phyloP scores from a whole-genome alignment of 31 red algal species.

The Pterothamnion heteromorphum region DNA sequence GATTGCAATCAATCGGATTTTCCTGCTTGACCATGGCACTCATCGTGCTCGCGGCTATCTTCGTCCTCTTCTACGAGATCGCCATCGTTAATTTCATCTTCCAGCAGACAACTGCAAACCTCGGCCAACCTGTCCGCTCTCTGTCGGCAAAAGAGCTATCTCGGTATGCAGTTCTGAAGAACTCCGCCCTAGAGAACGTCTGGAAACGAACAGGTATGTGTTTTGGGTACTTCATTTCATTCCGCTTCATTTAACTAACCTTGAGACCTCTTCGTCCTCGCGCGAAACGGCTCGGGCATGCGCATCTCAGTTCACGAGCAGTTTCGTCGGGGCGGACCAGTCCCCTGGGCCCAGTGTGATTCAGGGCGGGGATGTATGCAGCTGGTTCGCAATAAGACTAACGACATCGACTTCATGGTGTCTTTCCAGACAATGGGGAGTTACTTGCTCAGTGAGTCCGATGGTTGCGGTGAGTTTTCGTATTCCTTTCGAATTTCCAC shows the following conservation, averaged over 20 bases:
- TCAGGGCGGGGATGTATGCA: no score
- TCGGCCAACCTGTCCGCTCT: conserved; percentile 21
- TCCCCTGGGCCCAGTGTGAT: conserved; percentile 39
- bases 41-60: conserved; percentile 43
- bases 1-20: no score
- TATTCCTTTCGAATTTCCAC: neutral
- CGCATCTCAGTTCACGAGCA: no score
- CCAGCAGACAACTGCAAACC: conserved; percentile 36
- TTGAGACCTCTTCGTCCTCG: neutral
- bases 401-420: conserved; percentile 34
- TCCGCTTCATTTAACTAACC: no score
- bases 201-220: conserved; percentile 49
- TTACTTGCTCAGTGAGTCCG: conserved; percentile 22
- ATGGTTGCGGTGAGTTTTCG: neutral
- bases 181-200: conserved; percentile 55
- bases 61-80: conserved; percentile 55
- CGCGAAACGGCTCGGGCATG: neutral
- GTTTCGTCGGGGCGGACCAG: no score
- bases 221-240: neutral
- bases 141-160: neutral
- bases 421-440: conserved; percentile 46
- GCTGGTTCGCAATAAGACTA: neutral
- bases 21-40: conserved; percentile 44
- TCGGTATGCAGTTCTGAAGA: conserved; percentile 36
- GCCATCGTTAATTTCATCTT: conserved; percentile 57